Percentiles rank a stretch among this genome's conserved stretches.
These are phyloP conservation scores for Nannochloropsis granulata DNA, from an alignment of 108 stramenopile species.

Conservation along the genomic window DNA sequence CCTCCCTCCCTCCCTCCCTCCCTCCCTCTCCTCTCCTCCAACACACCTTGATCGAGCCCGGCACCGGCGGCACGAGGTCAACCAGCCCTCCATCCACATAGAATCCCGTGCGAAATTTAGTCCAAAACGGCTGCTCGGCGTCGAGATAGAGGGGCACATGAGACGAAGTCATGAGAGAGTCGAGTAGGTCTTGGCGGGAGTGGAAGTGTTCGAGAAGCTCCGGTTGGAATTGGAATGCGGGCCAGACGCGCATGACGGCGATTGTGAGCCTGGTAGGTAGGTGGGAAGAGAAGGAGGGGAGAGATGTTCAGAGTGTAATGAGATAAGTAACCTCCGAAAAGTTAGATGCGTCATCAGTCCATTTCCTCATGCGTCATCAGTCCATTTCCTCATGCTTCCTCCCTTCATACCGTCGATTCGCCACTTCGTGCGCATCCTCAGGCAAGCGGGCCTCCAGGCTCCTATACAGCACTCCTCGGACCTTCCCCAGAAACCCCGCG, in stretches of 20 bases:
- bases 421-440: background rate
- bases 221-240: background rate
- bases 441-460: background rate
- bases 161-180: background rate
- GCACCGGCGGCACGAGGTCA: background rate
- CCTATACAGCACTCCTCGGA: background rate
- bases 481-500: background rate
- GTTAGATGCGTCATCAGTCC: background rate
- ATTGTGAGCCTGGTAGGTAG: background rate
- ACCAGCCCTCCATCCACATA: background rate
- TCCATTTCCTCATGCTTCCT: too few species aligned
- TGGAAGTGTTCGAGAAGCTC: background rate
- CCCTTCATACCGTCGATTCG: background rate
- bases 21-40: too few species aligned
- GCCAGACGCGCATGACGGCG: background rate
- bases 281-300: background rate
- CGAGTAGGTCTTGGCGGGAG: background rate
- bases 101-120: background rate
- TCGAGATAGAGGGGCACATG: background rate
- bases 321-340: background rate
- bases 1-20: too few species aligned
- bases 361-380: too few species aligned
- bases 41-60: background rate
- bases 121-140: background rate
- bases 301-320: background rate